These are phyloP conservation scores for Pelagomonas calceolata DNA, from an alignment of 108 stramenopile species.

Conservation along the genomic window DNA sequence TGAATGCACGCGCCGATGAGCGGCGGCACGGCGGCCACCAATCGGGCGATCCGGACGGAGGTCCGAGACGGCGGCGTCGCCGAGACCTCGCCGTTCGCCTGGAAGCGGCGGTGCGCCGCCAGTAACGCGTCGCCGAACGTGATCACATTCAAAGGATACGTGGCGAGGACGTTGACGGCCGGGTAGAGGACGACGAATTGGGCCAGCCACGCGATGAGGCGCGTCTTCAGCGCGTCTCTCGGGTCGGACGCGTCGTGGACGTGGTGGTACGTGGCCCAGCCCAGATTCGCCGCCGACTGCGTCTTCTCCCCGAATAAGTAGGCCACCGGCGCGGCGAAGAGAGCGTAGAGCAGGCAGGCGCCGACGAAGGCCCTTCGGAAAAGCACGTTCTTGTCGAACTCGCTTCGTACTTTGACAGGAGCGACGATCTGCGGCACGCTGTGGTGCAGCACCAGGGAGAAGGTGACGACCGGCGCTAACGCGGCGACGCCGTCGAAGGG, in stretches of 20 bases:
- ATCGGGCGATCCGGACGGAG: background rate
- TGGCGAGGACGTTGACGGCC: slow-evolving; percentile 22
- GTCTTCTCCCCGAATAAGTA: slow-evolving; percentile 18
- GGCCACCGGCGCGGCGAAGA: slow-evolving; percentile 10
- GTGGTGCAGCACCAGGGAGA: too few species aligned
- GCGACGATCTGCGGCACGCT: too few species aligned
- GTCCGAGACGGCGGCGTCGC: background rate
- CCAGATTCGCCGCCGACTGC: slow-evolving; percentile 3
- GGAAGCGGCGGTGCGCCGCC: slow-evolving; percentile 4
- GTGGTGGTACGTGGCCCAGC: slow-evolving; percentile 19
- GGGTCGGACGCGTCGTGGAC: background rate
- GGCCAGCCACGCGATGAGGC: background rate
- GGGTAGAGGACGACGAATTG: slow-evolving; percentile 27
- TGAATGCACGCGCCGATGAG: slow-evolving; percentile 13
- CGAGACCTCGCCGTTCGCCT: background rate
- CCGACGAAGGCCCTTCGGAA: slow-evolving; percentile 9
- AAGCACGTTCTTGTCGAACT: too few species aligned
- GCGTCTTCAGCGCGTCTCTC: background rate
- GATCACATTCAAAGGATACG: slow-evolving; percentile 22
- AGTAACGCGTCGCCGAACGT: slow-evolving; percentile 23
- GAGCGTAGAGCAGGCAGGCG: slow-evolving; percentile 3
- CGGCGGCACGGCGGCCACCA: slow-evolving; percentile 16
- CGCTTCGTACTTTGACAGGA: too few species aligned
- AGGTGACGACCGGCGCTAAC: too few species aligned
- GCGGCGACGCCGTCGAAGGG: too few species aligned